Conservation (phyloP, 371 early-diverging fungal species). For the Phascolomyces articulosus region DNA sequence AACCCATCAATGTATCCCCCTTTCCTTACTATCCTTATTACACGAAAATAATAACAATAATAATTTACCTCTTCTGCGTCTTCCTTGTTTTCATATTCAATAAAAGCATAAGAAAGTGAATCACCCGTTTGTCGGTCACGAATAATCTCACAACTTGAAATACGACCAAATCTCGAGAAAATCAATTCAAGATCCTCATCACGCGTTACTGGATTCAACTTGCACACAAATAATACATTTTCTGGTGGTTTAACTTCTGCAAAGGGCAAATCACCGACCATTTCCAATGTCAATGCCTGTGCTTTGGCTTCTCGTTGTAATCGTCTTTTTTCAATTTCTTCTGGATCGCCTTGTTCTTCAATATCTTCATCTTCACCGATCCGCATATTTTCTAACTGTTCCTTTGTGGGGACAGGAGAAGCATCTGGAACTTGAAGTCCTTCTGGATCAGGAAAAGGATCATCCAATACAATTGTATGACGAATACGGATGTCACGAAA, state of each 20-base stretch:
- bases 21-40: too few species aligned
- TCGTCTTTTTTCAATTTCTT: conserved; percentile 69
- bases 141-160: conserved; percentile 90
- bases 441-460: conserved; percentile 90
- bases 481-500: conserved; percentile 90
- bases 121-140: conserved; percentile 86
- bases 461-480: conserved; percentile 93
- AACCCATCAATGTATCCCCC: too few species aligned
- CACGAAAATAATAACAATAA: neutral
- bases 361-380: conserved; percentile 87
- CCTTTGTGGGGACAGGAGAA: conserved; percentile 84
- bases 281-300: conserved; percentile 92
- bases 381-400: conserved; percentile 76
- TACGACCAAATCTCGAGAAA: conserved; percentile 92
- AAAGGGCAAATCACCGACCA: conserved; percentile 97
- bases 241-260: conserved; percentile 98
- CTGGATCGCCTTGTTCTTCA: conserved; percentile 69
- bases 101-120: conserved; percentile 93
- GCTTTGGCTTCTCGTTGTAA: conserved; percentile 85
- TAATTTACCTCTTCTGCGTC: conserved; percentile 80
- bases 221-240: conserved; percentile 96
- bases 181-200: conserved; percentile 94
- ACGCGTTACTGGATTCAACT: conserved; percentile 90
- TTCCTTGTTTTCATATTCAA: conserved; percentile 90
- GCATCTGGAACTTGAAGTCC: conserved; percentile 70